Base-by-base conservation (phyloP, 805 yeast genomes). In the Cyberlindnera xishuangbannaensis region DNA sequence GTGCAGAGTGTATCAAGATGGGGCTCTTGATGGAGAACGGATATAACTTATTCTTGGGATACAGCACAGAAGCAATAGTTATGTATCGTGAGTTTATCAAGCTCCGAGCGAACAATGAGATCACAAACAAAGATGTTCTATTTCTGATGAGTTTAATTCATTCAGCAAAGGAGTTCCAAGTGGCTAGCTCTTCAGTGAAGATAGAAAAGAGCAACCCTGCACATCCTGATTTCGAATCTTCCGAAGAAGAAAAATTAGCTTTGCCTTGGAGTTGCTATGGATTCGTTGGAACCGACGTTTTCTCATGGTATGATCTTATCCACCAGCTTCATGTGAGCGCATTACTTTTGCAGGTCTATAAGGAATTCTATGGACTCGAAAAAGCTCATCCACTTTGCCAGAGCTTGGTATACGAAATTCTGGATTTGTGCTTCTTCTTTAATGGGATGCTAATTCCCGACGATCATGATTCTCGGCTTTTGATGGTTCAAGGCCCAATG, bases 251-350 rank as follows among this genome's bases (percentile, higher is more conserved):
- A 13, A 31, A 35, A 15, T 17, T 27, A 2, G 20, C 37, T 2
- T 27, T 45, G 6, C 51, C 53, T 2, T 41, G 39, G 34, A 40
- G 41, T 8, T 47, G 51, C 29, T 47, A 45, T 36, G 50, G 45
- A 2, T 48, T 47, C 33, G 29, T 37, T 16, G 38, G 25, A 9
- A 40, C 33, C 7, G 23, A 27, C 2, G 47, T 41, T 1, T 55
- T 33, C 27, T 53, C 58, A 0, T 45, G 56, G 44, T 55, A 46
- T 36, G 59, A 55, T 26, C 28, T 55, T 17, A 40, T 45, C 12
- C 58, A 55, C 17, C 58, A 53, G 16, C 30, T 50, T 1, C 69
- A 65, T 39, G 58, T 59, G 45, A 43, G 56, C 58, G 35, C 61
- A 53, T 10, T 51, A 56, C 15, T 58, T 53, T 22, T 64, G 62